Evolutionary conservation across 805 yeast species (phyloP).

Genomic region (Candida sanyiensis): DNA sequence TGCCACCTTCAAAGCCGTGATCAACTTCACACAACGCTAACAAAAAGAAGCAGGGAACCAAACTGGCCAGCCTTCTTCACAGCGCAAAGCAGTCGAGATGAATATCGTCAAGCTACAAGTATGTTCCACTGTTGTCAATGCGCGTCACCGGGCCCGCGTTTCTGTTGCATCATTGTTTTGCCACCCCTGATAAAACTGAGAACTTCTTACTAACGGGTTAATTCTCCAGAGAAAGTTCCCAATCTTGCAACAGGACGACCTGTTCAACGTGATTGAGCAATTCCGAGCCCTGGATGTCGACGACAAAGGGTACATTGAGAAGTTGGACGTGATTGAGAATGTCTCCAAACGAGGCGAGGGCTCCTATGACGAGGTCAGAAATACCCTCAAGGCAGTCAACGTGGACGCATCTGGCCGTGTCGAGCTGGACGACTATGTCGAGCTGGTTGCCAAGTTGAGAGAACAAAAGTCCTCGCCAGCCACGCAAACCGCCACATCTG

Average conservation of each 20-base stretch:
- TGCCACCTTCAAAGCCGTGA: too few relatives aligned
- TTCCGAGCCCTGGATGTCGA: slow-evolving; percentile 83
- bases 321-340: slow-evolving; percentile 81
- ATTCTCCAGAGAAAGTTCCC: slow-evolving; percentile 73
- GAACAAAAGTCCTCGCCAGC: slow-evolving; percentile 38
- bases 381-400: slow-evolving; percentile 81
- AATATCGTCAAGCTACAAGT: slow-evolving; percentile 61
- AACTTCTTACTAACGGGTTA: neutral
- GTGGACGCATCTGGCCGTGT: slow-evolving; percentile 97
- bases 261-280: slow-evolving; percentile 78
- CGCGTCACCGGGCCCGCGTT: neutral
- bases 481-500: slow-evolving; percentile 22
- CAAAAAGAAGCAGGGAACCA: neutral
- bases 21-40: neutral
- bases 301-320: slow-evolving; percentile 92
- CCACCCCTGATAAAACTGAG: slow-evolving; percentile 2
- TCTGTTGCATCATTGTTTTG: slow-evolving; percentile 1
- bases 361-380: slow-evolving; percentile 88
- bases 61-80: neutral
- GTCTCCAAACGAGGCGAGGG: slow-evolving; percentile 75
- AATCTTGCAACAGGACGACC: slow-evolving; percentile 74
- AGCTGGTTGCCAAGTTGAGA: slow-evolving; percentile 73
- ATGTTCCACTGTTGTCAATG: slow-evolving; percentile 23
- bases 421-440: slow-evolving; percentile 91
- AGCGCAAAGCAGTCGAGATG: slow-evolving; percentile 31